Percentiles rank a stretch among this genome's conserved stretches.
Evolutionary conservation across 352 stramenopile species (phyloP).

Genomic region (Phytopythium cucurbitacearum): DNA sequence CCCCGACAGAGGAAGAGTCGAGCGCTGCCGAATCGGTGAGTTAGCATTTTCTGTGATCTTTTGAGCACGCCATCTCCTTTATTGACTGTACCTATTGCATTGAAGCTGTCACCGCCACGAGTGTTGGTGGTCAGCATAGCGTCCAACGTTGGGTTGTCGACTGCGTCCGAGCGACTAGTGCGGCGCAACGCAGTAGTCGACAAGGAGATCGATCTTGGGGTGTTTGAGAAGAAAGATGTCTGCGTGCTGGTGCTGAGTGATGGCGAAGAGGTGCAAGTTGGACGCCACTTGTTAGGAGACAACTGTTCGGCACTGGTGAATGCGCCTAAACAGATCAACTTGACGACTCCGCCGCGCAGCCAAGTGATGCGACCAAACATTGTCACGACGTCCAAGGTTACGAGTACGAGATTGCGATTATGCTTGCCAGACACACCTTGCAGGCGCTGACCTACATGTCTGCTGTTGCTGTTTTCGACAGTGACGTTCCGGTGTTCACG

Average conservation of each 20-base stretch:
- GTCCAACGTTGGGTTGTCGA: conserved; percentile 20
- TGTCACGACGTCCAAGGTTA: conserved; percentile 50
- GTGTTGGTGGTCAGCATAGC: conserved; percentile 64
- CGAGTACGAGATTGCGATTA: conserved; percentile 20
- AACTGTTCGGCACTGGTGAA: conserved; percentile 32
- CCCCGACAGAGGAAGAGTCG: conserved; percentile 14
- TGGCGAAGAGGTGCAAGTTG: conserved; percentile 67
- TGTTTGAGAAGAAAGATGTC: conserved; percentile 48
- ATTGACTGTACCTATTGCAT: conserved; percentile 8
- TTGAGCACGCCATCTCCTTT: conserved; percentile 7
- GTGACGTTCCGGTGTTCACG: conserved; percentile 48
- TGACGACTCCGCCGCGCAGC: conserved; percentile 46
- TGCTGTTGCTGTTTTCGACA: conserved; percentile 11
- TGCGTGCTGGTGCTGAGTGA: conserved; percentile 71
- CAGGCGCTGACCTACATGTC: conserved; percentile 3
- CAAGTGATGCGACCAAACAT: conserved; percentile 48
- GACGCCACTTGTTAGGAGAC: conserved; percentile 38
- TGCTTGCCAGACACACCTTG: neutral
- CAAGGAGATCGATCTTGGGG: conserved; percentile 45
- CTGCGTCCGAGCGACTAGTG: conserved; percentile 43
- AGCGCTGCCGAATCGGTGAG: conserved; percentile 12
- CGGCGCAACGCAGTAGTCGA: conserved; percentile 57
- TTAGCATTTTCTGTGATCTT: neutral
- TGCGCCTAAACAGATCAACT: conserved; percentile 44
- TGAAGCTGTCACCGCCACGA: conserved; percentile 15